Percentiles rank a stretch among this genome's conserved stretches.
Evolutionary conservation across 345 rosid species (phyloP).

Genomic region (Crucihimalaya himalaica): DNA sequence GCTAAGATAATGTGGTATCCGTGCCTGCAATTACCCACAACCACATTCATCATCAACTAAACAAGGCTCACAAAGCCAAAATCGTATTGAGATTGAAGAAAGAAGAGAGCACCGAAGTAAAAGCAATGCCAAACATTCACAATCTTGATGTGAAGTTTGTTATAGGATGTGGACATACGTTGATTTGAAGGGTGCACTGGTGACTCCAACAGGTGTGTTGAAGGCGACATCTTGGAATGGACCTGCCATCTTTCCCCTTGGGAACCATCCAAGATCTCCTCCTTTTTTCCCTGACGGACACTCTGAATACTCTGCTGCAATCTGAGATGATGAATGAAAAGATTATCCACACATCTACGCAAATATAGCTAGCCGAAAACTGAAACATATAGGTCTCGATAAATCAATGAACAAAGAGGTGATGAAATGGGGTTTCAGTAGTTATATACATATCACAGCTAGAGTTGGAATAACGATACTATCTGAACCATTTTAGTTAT

Average conservation of each 20-base stretch:
- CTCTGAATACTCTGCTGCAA: constrained; percentile 94
- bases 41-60: constrained; percentile 10
- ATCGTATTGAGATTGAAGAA: not conserved
- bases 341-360: not conserved
- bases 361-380: not conserved
- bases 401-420: not conserved
- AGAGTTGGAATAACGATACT: not conserved
- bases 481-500: no score
- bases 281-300: constrained; percentile 98
- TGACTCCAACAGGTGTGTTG: constrained; percentile 75
- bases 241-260: constrained; percentile 96
- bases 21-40: constrained; percentile 56
- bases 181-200: constrained; percentile 95
- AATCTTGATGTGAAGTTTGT: no score
- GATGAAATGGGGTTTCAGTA: not conserved
- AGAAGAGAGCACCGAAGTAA: not conserved
- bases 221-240: constrained; percentile 97
- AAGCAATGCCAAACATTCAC: no score
- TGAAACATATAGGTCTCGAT: not conserved
- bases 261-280: constrained; percentile 99
- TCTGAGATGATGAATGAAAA: constrained; percentile 37
- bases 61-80: not conserved
- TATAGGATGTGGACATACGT: constrained; percentile 52
- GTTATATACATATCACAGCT: not conserved
- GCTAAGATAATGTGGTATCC: constrained; percentile 82